phyloP scores from a whole-genome alignment of 768 basidiomycete species.

The Lactifluus subvellereus region DNA sequence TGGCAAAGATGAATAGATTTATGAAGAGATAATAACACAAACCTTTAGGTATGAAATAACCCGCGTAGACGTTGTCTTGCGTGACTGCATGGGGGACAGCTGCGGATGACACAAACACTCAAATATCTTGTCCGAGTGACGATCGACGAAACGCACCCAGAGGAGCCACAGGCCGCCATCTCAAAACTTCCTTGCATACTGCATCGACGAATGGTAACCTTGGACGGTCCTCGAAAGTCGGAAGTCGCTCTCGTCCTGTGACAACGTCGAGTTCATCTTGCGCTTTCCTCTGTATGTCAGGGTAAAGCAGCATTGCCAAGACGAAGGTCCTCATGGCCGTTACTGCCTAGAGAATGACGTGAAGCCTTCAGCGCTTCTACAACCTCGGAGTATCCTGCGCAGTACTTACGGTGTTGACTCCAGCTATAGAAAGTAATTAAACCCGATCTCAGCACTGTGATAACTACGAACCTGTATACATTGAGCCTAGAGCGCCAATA shows the following conservation, averaged over 20 bases:
- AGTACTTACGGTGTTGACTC: conserved; percentile 6
- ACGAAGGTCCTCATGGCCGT: not conserved
- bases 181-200: conserved; percentile 22
- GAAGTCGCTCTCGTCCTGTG: conserved; percentile 22
- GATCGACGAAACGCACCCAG: conserved; percentile 11
- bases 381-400: not conserved
- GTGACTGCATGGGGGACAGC: conserved; percentile 1
- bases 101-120: not conserved
- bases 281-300: conserved; percentile 19
- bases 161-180: conserved; percentile 20
- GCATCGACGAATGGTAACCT: conserved; percentile 26
- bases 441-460: not conserved
- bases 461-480: conserved; percentile 1
- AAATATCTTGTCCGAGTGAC: not conserved
- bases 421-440: conserved; percentile 1
- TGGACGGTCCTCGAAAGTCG: conserved; percentile 21
- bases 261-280: conserved; percentile 26
- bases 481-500: not conserved
- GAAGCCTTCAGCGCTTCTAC: not conserved
- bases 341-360: not conserved
- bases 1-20: too few species aligned
- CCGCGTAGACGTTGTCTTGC: conserved; percentile 4
- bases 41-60: conserved; percentile 15
- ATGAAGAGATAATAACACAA: not conserved
- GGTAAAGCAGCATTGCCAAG: conserved; percentile 18